Base-by-base conservation (phyloP, 2,329 filamentous ascomycete genomes). In the Periglandula ipomoeae region DNA sequence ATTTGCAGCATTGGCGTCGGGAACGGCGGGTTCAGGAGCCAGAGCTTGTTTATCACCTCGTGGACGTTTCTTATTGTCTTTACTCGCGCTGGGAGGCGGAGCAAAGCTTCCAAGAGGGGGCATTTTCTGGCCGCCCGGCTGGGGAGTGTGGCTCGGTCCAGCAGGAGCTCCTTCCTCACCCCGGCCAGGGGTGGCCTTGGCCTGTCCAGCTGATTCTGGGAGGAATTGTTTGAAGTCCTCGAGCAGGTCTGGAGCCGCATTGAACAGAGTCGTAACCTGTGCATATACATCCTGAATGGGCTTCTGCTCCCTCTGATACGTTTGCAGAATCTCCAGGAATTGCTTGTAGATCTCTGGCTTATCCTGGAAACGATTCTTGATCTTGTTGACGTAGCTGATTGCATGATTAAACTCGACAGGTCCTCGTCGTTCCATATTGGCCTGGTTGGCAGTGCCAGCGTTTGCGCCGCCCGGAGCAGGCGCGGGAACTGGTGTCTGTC, bases 211-310 rank as follows among this genome's bases (percentile, higher is more conserved):
- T 39, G 91, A 94, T 64, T 98, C 93, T 0, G 93, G 93, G 7
- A 98, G 75, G 57, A 98, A 98, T 62, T 98, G 93, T 66, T 98
- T 98, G 65, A 98, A 98, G 61, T 98, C 93, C 66, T 98, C 93
- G 2, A 98, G 74, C 11, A 98, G 79, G 67, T 98, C 93, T 4
- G 91, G 91, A 0, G 94, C 93, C 5, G 86, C 85, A 62, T 89
- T 89, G 70, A 98, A 98, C 1, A 98, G 74, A 27, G 85, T 86
- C 0, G 94, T 98, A 22, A 98, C 93, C 66, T 98, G 93, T 1
- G 88, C 87, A 65, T 98, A 98, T 3, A 98, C 93, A 66, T 98
- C 93, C 65, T 96, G 90, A 34, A 98, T 98, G 0, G 93, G 94
- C 63, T 97, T 97, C 47, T 93, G 95, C 65, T 98, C 93, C 50